A percentile compares a stretch with the other conserved stretches of the same genome.
These are phyloP conservation scores for Phaeosphaeria sp. DNA, from an alignment of 2,329 filamentous ascomycete species.

Conservation along the genomic window DNA sequence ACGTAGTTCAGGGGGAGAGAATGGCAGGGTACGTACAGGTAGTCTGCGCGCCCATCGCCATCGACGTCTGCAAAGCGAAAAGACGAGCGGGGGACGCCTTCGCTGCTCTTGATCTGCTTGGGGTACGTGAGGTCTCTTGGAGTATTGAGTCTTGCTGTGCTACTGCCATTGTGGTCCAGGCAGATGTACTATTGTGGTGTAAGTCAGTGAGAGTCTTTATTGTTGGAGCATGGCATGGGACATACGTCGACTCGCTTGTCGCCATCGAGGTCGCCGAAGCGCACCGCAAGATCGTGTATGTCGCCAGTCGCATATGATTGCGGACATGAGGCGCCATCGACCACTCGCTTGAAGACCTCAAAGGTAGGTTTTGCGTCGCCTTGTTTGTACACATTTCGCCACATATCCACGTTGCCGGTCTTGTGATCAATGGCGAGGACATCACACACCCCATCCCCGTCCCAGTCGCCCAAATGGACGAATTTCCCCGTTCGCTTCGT, in stretches of 20 bases:
- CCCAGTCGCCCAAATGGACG: constrained; percentile 48
- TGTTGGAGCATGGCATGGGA: not conserved
- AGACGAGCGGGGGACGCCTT: constrained; percentile 44
- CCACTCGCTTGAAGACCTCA: not conserved
- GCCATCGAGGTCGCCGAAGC: constrained; percentile 42
- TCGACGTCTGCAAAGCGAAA: constrained; percentile 50
- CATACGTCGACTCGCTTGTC: constrained; percentile 18
- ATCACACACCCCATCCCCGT: constrained; percentile 48
- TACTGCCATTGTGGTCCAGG: constrained; percentile 11
- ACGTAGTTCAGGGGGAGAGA: not conserved
- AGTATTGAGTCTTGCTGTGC: constrained; percentile 12
- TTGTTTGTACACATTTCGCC: constrained; percentile 23
- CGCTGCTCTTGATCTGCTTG: constrained; percentile 20
- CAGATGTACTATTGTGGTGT: constrained; percentile 11
- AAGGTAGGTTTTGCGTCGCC: not conserved
- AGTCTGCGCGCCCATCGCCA: constrained; percentile 46
- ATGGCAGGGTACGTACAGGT: not conserved
- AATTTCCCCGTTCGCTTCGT: constrained; percentile 31
- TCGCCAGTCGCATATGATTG: constrained; percentile 30
- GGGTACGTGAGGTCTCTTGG: constrained; percentile 32
- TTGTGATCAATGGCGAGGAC: constrained; percentile 40
- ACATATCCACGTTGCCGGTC: constrained; percentile 32
- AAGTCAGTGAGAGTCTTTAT: not conserved
- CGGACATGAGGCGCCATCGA: constrained; percentile 15
- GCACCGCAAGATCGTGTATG: constrained; percentile 35